phyloP scores from a whole-genome alignment of 805 yeast genomes.

The Nakazawaea anatomiae region DNA sequence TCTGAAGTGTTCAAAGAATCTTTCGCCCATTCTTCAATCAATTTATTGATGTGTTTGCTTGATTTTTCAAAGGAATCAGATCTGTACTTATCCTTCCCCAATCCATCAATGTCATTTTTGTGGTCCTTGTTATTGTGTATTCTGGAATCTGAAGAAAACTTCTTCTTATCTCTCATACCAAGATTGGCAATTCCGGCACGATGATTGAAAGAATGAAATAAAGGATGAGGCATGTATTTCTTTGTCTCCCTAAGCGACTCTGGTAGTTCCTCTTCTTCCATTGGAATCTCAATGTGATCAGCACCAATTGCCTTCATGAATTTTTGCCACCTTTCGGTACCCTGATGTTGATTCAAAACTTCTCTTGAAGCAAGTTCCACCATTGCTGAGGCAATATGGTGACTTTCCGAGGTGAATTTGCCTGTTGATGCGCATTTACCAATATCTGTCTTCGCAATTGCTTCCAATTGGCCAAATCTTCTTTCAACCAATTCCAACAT shows the following conservation, averaged over 20 bases:
- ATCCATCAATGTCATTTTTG: conserved; percentile 68
- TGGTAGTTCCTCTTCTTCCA: conserved; percentile 14
- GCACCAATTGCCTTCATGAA: conserved; percentile 17
- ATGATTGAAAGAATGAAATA: conserved; percentile 62
- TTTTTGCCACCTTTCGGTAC: conserved; percentile 41
- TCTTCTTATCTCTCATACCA: conserved; percentile 81
- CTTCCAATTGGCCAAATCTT: conserved; percentile 47
- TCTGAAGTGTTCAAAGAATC: conserved; percentile 31
- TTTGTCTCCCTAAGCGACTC: conserved; percentile 15
- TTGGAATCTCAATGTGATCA: conserved; percentile 15
- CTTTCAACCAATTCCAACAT: conserved; percentile 75
- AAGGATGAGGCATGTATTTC: conserved; percentile 3
- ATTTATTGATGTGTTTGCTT: conserved; percentile 46
- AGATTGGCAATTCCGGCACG: conserved; percentile 83
- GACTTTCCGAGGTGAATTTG: conserved; percentile 28
- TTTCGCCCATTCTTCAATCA: conserved; percentile 51
- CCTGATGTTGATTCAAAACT: conserved; percentile 44
- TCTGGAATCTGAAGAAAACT: conserved; percentile 75
- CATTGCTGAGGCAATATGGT: conserved; percentile 50
- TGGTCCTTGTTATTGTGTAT: conserved; percentile 64
- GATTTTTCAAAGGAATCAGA: conserved; percentile 39
- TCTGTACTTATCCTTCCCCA: conserved; percentile 63
- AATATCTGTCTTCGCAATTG: conserved; percentile 32
- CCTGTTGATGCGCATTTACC: conserved; percentile 44
- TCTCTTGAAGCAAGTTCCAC: conserved; percentile 72